phyloP scores from a whole-genome alignment of 148 eudicot species.

The Rhododendron williamsianum region DNA sequence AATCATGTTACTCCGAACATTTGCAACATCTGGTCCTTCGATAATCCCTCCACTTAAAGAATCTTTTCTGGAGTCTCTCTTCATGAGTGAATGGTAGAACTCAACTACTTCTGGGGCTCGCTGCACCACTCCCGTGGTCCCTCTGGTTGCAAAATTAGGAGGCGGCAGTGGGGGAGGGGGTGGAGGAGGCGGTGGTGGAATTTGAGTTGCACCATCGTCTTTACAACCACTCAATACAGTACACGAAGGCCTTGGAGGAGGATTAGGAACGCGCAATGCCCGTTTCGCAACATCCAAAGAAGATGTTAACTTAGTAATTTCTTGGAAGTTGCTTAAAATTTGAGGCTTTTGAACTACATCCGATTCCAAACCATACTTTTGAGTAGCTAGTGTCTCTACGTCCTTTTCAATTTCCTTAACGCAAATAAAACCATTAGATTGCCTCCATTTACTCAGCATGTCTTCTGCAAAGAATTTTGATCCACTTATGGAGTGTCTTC shows the following conservation, averaged over 20 bases:
- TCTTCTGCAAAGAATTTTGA: constrained; percentile 50
- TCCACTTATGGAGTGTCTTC: constrained; percentile 72
- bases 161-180: constrained; percentile 74
- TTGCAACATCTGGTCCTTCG: constrained; percentile 50
- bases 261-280: constrained; percentile 68
- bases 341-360: constrained; percentile 17
- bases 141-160: constrained; percentile 35
- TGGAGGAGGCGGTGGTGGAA: constrained; percentile 48
- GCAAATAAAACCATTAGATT: constrained; percentile 64
- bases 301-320: constrained; percentile 22
- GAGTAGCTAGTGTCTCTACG: constrained; percentile 22
- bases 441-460: constrained; percentile 40
- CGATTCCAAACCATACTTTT: constrained; percentile 22
- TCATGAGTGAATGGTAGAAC: constrained; percentile 85
- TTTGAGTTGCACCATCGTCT: constrained; percentile 25
- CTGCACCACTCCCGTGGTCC: constrained; percentile 44
- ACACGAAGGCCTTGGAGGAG: constrained; percentile 77
- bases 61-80: constrained; percentile 71
- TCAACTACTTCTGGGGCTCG: constrained; percentile 89
- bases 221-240: constrained; percentile 19
- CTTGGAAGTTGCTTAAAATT: constrained; percentile 18
- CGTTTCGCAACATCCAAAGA: constrained; percentile 52
- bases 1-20: constrained; percentile 71
- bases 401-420: constrained; percentile 41
- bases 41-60: constrained; percentile 40